Evolutionary conservation across 495 filamentous ascomycete species (phyloP), one percentile per base, ranked within the genome.

Genomic region (Massariosphaeria phaeospora): DNA sequence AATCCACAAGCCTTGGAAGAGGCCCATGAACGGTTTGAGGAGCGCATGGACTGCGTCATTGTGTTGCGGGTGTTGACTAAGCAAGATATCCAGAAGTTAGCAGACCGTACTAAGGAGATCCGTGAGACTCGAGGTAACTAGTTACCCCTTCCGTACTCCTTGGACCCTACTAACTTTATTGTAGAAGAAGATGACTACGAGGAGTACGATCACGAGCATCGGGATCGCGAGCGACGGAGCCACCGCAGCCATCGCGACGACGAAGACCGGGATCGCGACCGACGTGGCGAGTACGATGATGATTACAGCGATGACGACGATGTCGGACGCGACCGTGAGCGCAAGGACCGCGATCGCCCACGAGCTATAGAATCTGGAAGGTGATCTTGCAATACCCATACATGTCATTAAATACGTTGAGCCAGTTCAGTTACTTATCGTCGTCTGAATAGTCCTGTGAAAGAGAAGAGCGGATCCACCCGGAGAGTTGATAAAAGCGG

Each of bases 31-130:
- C 80, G 89, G 21, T 95, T 80, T 60, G 88, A 91, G 63, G 83
- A 90, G 61, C 77, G 86, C 35, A 73, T 85, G 41, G 86, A 91
- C 39, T 88, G 86, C 66, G 86, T 95, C 31, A 91, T 95, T 69
- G 88, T 93, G 3, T 70, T 93, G 52, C 73, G 88, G 31, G 88
- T 93, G 15, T 65, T 95, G 62, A 81, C 74, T 21, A 86, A 85
- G 70, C 85, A 90, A 49, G 87, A 95, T 61, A 89, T 95, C 40
- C 83, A 93, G 65, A 80, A 75, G 2, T 85, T 88, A 64, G 86
- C 88, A 11, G 76, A 79, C 38, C 83, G 82, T 24, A 95, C 89
- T 1, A 79, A 83, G 43, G 75, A 84, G 59, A 78, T 94, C 42
- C 51, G 61, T 1, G 24, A 59, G 13, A 17, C 50, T 29, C 77